Evolutionary conservation across 495 filamentous ascomycete genomes (phyloP), one percentile per base, ranked within the genome.

Genomic region (Xanthoparmelia taractica): DNA sequence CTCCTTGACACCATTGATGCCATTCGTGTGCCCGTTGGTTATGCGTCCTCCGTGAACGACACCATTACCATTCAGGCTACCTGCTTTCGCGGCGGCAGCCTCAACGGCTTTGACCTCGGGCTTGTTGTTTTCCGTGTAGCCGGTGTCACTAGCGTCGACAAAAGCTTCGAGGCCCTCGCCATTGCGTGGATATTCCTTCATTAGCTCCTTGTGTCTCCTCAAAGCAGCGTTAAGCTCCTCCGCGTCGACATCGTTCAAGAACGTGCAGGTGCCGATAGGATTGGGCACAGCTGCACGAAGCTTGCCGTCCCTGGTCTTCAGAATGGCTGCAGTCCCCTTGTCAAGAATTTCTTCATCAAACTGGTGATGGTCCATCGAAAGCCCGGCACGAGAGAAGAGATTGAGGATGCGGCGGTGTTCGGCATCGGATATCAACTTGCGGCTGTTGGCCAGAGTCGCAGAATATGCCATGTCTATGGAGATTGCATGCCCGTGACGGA

Each of bases 381-480:
- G 74, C 8, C 85, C 85, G 1, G 81, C 83, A 36, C 81, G 73
- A 15, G 83, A 86, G 70, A 87, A 86, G 4, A 87, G 73, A 34
- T 72, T 74, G 6, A 87, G 73, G 17, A 87, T 69, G n/a, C 83
- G 73, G 11, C 68, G 66, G 63, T 86, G 79, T 60, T 85, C 83
- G 4, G 68, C 73, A 55, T 81, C 74, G 36, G 69, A 73, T 33
- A 87, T 74, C 1, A 84, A 66, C 10, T 79, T 78, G 12, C 78
- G 77, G 60, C 73, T 70, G 61, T 80, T 78, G 29, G 84, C 84
- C 13, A 87, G 72, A 0, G 84, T 85, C 3, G 84, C 82, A 13
- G 82, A 83, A 68, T 80, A 87, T 0, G 85, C 85, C 85, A 87
- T 87, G 65, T 86, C 85, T 57, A 87, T 83, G 12, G 79, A 82